These are phyloP conservation scores for Cyclocybe aegerita DNA, from an alignment of 768 basidiomycete species.

Conservation along the genomic window DNA sequence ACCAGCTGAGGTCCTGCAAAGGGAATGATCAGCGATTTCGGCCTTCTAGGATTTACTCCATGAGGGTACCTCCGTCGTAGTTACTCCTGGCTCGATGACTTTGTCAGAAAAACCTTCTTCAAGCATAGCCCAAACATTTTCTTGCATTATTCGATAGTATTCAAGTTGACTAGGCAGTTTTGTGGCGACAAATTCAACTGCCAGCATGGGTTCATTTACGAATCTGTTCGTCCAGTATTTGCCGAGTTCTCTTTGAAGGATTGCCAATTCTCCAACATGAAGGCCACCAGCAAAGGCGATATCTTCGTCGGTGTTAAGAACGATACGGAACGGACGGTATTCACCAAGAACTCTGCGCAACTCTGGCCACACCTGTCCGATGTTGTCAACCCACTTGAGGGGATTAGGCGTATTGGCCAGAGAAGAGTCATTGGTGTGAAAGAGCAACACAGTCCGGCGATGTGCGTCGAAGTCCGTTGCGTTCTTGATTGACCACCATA, in stretches of 20 bases:
- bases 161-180: constrained; percentile 39
- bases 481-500: constrained; percentile 51
- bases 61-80: constrained; percentile 39
- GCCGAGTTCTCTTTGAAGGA: constrained; percentile 36
- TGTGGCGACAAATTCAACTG: constrained; percentile 46
- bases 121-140: constrained; percentile 51
- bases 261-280: constrained; percentile 45
- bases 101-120: constrained; percentile 50
- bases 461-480: constrained; percentile 48
- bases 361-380: constrained; percentile 46
- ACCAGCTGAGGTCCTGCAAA: constrained; percentile 50
- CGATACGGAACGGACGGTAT: constrained; percentile 40
- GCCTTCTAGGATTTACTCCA: neutral
- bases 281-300: constrained; percentile 50
- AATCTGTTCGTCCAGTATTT: constrained; percentile 38
- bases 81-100: constrained; percentile 40
- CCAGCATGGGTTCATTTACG: constrained; percentile 44
- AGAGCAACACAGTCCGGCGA: constrained; percentile 47
- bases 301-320: constrained; percentile 44
- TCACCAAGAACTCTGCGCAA: constrained; percentile 34
- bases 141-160: constrained; percentile 46
- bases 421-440: constrained; percentile 43
- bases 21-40: neutral
- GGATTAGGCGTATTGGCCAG: constrained; percentile 39
- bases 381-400: constrained; percentile 49